Percentiles rank a stretch among this genome's conserved stretches.
Evolutionary conservation across 2,329 filamentous ascomycete genomes (phyloP).

Genomic region (Aspergillus sp.): DNA sequence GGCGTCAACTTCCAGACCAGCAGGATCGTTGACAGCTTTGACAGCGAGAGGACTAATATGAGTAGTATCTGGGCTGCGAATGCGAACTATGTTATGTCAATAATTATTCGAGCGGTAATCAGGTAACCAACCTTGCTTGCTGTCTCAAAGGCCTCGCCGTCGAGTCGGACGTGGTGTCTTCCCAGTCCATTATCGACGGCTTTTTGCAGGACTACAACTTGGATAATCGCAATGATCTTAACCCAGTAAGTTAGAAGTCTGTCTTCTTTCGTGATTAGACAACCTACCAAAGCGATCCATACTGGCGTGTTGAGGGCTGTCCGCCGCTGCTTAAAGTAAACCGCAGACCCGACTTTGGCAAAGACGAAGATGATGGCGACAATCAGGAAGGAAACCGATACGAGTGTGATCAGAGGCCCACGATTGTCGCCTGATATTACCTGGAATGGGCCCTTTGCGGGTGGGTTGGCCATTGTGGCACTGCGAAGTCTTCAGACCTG

Average conservation of each 20-base stretch:
- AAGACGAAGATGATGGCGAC: conserved; percentile 13
- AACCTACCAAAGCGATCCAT: conserved; percentile 15
- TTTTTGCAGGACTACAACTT: conserved; percentile 14
- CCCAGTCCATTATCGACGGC: conserved; percentile 14
- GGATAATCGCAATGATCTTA: conserved; percentile 7
- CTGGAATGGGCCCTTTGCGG: conserved; percentile 4
- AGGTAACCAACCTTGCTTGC: conserved; percentile 9
- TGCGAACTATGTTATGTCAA: conserved; percentile 1
- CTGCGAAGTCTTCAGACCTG: not conserved
- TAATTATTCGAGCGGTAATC: rapidly evolving
- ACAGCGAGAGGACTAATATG: conserved; percentile 9
- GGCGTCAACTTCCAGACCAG: conserved; percentile 22
- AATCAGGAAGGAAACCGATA: conserved; percentile 14
- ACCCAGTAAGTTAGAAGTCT: not conserved
- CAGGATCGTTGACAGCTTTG: conserved; percentile 17
- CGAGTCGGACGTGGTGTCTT: conserved; percentile 5
- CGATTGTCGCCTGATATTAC: conserved; percentile 11
- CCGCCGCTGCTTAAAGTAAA: conserved; percentile 19
- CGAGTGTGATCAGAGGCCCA: conserved; percentile 13
- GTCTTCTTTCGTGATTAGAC: not conserved
- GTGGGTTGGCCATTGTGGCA: conserved; percentile 8
- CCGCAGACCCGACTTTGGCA: conserved; percentile 13
- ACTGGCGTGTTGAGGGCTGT: conserved; percentile 14
- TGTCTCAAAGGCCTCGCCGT: not conserved
- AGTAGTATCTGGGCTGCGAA: conserved; percentile 13